A percentile compares a stretch with the other conserved stretches of the same genome.
phyloP scores from a whole-genome alignment of 2,329 filamentous ascomycete species.

The Xylariales sp. region DNA sequence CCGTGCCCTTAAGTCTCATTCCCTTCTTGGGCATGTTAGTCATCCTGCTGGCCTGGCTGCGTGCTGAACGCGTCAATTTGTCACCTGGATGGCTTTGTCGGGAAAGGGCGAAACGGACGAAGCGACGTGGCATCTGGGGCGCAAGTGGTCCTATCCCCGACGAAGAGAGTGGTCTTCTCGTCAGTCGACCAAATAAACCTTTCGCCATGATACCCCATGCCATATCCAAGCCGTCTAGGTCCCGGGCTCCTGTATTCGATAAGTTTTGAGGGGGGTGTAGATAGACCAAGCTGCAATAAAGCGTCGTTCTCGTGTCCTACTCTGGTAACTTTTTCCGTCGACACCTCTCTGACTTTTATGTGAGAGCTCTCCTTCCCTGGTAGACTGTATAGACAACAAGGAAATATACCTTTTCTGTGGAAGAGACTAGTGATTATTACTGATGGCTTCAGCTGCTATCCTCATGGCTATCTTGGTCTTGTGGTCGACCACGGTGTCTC shows the following conservation, averaged over 20 bases:
- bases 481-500: too few species aligned
- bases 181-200: not conserved
- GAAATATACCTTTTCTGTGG: too few species aligned
- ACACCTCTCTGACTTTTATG: too few species aligned
- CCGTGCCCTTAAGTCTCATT: conserved; percentile 2
- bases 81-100: not conserved
- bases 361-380: too few species aligned
- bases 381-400: too few species aligned
- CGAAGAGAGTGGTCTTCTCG: conserved; percentile 4
- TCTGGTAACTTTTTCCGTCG: too few species aligned
- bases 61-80: conserved; percentile 3
- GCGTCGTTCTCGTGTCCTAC: too few species aligned
- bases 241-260: conserved; percentile 3
- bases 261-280: too few species aligned
- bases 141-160: not conserved
- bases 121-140: conserved; percentile 3
- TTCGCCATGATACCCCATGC: conserved; percentile 1
- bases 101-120: not conserved
- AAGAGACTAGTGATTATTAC: too few species aligned
- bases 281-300: too few species aligned
- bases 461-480: too few species aligned
- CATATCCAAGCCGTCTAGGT: conserved; percentile 4
- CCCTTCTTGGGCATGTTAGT: not conserved
- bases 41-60: conserved; percentile 4
- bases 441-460: too few species aligned